Percentiles rank a stretch among this genome's conserved stretches.
phyloP scores from a whole-genome alignment of 179 eudicot species.

The Carnegiea gigantea region DNA sequence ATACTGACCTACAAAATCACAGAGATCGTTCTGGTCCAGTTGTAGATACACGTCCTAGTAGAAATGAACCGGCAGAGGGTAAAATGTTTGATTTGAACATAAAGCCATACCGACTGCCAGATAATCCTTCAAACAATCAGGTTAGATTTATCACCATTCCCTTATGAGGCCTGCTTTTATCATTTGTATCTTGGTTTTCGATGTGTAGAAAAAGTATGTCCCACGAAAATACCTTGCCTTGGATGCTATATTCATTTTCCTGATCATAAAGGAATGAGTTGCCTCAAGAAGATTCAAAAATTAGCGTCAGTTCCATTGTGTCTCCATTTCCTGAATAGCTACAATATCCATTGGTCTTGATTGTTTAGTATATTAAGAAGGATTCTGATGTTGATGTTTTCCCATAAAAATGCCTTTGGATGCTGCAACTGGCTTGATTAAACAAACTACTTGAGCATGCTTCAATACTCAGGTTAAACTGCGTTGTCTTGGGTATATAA shows the following conservation, averaged over 20 bases:
- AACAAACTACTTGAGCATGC: conserved; percentile 3
- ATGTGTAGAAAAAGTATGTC: neutral
- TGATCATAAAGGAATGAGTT: neutral
- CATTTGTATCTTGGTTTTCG: neutral
- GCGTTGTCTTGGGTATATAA: neutral
- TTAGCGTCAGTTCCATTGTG: neutral
- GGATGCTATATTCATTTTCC: neutral
- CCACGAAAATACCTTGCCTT: neutral
- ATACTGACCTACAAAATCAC: conserved; percentile 25
- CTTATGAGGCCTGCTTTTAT: neutral
- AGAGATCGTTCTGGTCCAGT: conserved; percentile 20
- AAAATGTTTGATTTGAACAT: conserved; percentile 43
- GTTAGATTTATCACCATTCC: conserved; percentile 2
- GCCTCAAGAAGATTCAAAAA: neutral
- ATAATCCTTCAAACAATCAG: conserved; percentile 20
- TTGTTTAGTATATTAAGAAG: neutral
- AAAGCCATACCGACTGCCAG: conserved; percentile 23
- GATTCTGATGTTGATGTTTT: neutral
- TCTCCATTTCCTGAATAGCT: neutral
- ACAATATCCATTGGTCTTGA: neutral
- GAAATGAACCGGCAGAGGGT: conserved; percentile 28
- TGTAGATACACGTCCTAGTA: conserved; percentile 26
- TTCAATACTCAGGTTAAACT: neutral
- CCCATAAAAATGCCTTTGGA: neutral
- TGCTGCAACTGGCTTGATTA: neutral